These are phyloP conservation scores for Magnaporthiopsis incrustans DNA, from an alignment of 2,329 filamentous ascomycete genomes.

Conservation along the genomic window DNA sequence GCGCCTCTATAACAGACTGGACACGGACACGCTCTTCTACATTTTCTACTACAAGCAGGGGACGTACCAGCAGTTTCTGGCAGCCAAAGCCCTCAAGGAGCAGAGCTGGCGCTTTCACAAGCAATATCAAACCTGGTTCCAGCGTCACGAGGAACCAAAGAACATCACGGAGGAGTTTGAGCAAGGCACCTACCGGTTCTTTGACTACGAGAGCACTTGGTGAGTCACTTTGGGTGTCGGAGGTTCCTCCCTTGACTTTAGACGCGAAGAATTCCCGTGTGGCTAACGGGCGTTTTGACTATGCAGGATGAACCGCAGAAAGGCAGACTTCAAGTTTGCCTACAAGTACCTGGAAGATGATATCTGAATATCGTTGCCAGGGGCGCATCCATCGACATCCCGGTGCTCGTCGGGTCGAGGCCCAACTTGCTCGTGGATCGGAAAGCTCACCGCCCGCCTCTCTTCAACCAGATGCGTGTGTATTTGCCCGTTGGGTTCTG, in stretches of 20 bases:
- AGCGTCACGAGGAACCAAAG: constrained; percentile 96
- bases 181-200: constrained; percentile 97
- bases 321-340: constrained; percentile 96
- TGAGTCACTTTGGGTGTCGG: constrained; percentile 36
- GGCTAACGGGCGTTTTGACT: constrained; percentile 1
- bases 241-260: background rate
- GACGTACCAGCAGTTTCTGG: constrained; percentile 89
- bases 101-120: constrained; percentile 99
- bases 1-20: constrained; percentile 77
- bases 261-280: background rate
- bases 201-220: constrained; percentile 99
- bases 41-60: constrained; percentile 99
- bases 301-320: constrained; percentile 91
- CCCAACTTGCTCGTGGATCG: too few relatives aligned
- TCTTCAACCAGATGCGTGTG: background rate
- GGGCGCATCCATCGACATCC: background rate
- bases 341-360: constrained; percentile 98
- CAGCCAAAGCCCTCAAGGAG: constrained; percentile 93
- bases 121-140: constrained; percentile 99
- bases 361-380: constrained; percentile 32
- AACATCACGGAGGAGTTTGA: constrained; percentile 98
- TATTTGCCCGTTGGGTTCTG: background rate
- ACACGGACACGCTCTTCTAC: constrained; percentile 95
- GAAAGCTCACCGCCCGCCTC: background rate
- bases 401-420: background rate